These are phyloP conservation scores for Zea luxurians DNA, from an alignment of 176 grass and related monocot species.

Conservation along the genomic window DNA sequence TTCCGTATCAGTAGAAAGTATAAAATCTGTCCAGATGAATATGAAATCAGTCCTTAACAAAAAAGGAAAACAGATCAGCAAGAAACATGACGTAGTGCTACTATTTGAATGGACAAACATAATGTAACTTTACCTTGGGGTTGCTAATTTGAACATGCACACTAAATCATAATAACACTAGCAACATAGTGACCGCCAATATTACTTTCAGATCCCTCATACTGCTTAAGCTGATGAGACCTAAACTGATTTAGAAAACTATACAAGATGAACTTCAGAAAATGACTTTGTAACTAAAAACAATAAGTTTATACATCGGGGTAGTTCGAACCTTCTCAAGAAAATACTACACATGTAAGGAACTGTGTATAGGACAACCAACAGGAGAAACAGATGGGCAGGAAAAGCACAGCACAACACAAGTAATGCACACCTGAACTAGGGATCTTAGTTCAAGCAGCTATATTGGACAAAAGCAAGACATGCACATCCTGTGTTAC, in stretches of 20 bases:
- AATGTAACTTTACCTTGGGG: not conserved
- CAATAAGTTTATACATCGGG: not conserved
- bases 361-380: conserved; percentile 15
- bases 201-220: not conserved
- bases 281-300: conserved; percentile 24
- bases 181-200: not conserved
- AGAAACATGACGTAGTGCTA: conserved; percentile 1
- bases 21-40: conserved; percentile 19
- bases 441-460: conserved; percentile 6
- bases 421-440: not conserved
- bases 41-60: conserved; percentile 11
- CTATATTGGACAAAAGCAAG: conserved; percentile 9
- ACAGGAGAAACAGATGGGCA: not conserved
- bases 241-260: conserved; percentile 5
- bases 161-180: conserved; percentile 14
- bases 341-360: not conserved
- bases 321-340: not conserved
- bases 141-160: not conserved
- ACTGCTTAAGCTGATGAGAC: conserved; percentile 7
- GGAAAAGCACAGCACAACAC: not conserved
- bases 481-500: not conserved
- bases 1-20: conserved; percentile 31
- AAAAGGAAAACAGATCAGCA: not conserved
- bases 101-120: not conserved
- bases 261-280: not conserved